Conservation (phyloP, 2,329 filamentous ascomycete genomes). For the Aspergillus sp. region DNA sequence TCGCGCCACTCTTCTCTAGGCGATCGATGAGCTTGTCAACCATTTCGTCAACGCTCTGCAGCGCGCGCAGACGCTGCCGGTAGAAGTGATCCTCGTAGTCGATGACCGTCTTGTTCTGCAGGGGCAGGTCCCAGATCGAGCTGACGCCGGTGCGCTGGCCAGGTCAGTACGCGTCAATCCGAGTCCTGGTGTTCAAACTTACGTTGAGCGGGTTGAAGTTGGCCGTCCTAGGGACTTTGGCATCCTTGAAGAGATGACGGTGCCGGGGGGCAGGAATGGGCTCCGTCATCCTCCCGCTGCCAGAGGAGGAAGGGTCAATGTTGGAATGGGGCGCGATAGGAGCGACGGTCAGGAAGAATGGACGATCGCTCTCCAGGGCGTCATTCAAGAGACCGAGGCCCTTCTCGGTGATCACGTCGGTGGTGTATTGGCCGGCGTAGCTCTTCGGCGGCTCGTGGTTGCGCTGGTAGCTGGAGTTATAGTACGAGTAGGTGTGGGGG, state of each 20-base stretch:
- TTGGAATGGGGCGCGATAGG: slow-evolving; percentile 67
- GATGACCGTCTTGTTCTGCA: slow-evolving; percentile 46
- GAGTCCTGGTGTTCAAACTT: slow-evolving; percentile 12
- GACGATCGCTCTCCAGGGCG: slow-evolving; percentile 52
- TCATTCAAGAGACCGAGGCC: slow-evolving; percentile 61
- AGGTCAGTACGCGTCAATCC: not conserved
- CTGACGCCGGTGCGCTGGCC: slow-evolving; percentile 41
- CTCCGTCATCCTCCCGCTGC: slow-evolving; percentile 39
- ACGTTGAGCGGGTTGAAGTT: slow-evolving; percentile 66
- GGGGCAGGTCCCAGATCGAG: slow-evolving; percentile 45
- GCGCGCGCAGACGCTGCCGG: slow-evolving; percentile 46
- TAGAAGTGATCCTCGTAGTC: slow-evolving; percentile 55
- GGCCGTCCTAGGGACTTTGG: slow-evolving; percentile 57
- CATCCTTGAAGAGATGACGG: slow-evolving; percentile 58
- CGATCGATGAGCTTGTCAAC: slow-evolving; percentile 46
- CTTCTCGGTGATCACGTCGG: slow-evolving; percentile 60
- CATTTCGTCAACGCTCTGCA: slow-evolving; percentile 56
- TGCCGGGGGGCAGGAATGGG: slow-evolving; percentile 62
- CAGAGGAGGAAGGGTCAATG: slow-evolving; percentile 37
- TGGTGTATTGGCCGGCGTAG: slow-evolving; percentile 54
- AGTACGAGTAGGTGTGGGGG: slow-evolving; percentile 61
- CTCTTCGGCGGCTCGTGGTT: slow-evolving; percentile 57
- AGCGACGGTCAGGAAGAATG: slow-evolving; percentile 66
- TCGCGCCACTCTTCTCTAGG: slow-evolving; percentile 39
- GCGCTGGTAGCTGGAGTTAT: slow-evolving; percentile 62